Evolutionary conservation across 2,329 filamentous ascomycete species (phyloP).

Genomic region (Magnaporthiopsis incrustans): DNA sequence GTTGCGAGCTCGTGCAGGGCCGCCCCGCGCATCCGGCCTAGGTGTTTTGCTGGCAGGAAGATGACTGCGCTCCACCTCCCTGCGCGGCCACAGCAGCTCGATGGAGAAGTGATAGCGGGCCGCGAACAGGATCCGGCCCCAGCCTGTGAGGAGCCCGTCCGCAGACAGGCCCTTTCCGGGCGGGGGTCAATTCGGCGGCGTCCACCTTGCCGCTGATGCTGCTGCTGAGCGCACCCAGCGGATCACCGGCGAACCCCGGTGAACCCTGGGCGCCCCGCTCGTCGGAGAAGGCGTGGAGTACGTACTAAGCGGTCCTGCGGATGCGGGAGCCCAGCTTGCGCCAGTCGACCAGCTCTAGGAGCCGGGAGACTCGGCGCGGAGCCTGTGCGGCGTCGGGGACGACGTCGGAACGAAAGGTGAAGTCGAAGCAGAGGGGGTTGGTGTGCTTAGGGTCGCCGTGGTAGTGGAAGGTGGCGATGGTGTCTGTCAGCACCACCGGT

Average conservation of each 20-base stretch:
- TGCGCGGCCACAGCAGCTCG: conserved; percentile 22
- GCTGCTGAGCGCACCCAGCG: background rate
- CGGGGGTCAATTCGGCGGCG: too few relatives aligned
- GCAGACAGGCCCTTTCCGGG: background rate
- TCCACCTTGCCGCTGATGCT: too few relatives aligned
- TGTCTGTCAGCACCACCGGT: conserved; percentile 12
- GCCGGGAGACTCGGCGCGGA: conserved; percentile 25
- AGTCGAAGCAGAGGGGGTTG: conserved; percentile 20
- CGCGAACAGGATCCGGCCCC: conserved; percentile 23
- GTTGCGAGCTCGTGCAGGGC: conserved; percentile 22
- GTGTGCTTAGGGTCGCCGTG: conserved; percentile 19
- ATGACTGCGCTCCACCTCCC: conserved; percentile 27
- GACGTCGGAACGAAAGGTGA: conserved; percentile 35
- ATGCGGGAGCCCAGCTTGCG: conserved; percentile 37
- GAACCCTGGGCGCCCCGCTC: conserved; percentile 16
- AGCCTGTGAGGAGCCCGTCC: conserved; percentile 18
- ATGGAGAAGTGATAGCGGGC: conserved; percentile 22
- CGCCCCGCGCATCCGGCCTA: conserved; percentile 22
- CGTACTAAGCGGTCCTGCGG: conserved; percentile 13
- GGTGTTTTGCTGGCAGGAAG: conserved; percentile 26
- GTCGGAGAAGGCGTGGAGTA: conserved; percentile 27
- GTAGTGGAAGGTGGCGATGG: conserved; percentile 24
- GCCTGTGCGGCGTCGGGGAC: conserved; percentile 32
- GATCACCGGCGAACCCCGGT: conserved; percentile 23
- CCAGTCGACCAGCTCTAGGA: conserved; percentile 37